Evolutionary conservation across 768 basidiomycete species (phyloP).

Genomic region (Phlegmacium glaucopus): DNA sequence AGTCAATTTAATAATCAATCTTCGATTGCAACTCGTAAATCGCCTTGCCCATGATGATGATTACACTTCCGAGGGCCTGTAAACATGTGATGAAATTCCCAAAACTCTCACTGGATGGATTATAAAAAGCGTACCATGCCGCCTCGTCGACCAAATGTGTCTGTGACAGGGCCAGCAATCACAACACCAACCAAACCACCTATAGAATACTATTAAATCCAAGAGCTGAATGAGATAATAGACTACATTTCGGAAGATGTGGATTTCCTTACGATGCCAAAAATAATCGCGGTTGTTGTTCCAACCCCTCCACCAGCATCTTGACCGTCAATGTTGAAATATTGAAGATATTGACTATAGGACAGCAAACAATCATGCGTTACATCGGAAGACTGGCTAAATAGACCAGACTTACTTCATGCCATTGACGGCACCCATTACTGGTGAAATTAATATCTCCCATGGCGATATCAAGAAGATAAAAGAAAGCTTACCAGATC

Average conservation of each 20-base stretch:
- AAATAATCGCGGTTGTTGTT: constrained; percentile 40
- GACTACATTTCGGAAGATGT: not conserved
- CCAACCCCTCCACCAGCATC: constrained; percentile 43
- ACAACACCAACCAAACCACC: constrained; percentile 38
- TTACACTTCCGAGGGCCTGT: constrained; percentile 36
- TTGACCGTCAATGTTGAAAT: constrained; percentile 36
- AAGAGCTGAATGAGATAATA: not conserved
- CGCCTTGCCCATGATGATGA: constrained; percentile 33
- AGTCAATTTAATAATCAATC: not conserved
- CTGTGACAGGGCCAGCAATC: constrained; percentile 39
- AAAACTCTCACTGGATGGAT: not conserved
- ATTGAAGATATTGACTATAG: constrained; percentile 36
- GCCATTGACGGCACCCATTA: constrained; percentile 46
- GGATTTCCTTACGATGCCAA: constrained; percentile 35
- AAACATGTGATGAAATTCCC: not conserved
- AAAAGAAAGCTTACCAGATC: constrained; percentile 31
- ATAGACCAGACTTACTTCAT: constrained; percentile 34
- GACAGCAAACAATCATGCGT: not conserved
- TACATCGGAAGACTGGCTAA: not conserved
- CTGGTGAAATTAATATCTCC: constrained; percentile 16
- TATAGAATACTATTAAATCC: constrained; percentile 35
- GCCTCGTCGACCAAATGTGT: constrained; percentile 40
- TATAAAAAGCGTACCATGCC: constrained; percentile 33
- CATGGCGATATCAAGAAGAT: not conserved
- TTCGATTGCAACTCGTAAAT: no score